Evolutionary conservation across 495 filamentous ascomycete species (phyloP), one percentile per base, ranked within the genome.

Genomic region (Recurvomyces mirabilis): DNA sequence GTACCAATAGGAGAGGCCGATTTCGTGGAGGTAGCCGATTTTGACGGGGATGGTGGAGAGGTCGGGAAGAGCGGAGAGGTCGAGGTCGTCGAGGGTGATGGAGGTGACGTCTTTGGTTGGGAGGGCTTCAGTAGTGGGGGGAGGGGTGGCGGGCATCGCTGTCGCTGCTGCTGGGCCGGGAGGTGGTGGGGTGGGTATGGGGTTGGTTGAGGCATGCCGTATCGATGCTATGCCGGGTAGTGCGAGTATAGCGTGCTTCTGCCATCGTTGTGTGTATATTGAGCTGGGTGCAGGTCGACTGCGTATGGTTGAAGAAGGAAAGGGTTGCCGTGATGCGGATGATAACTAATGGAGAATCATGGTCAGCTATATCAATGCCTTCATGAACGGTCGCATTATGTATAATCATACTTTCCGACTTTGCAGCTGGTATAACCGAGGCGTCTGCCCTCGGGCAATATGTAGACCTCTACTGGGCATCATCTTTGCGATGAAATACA

Each of bases 1-100:
- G 68, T 68, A 87, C 55, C 87, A 85, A 55, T 76, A 95, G 49
- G 94, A 85, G 17, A 96, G 63, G 1, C 91, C 91, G 17, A 94
- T 64, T 0, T 73, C 71, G 52, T 83, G 80, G 38, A 98, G 69
- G 54, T 84, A 94, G 38, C 91, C 91, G 47, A 91, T 78, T 15
- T 74, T 67, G 49, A 85, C 82, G 15, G 81, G 73, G 30, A 83
- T 71, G 13, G 37, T n/a, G 29, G 48, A 15, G 25, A 37, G 35
- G 25, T 33, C 28, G 3, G 68, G 9, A 20, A 7, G 5, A 4
- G 21, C 17, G 41, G 13, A 1, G 3, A 42, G 23, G 14, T 42
- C 41, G 31, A 54, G 17, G 35, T 25, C 25, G 19, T 54, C 51
- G 17, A 54, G 40, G 19, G 28, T 46, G 18, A 54, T 54, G 28